phyloP scores from a whole-genome alignment of 495 filamentous ascomycete species.

The Rostrohypoxylon terebratum region DNA sequence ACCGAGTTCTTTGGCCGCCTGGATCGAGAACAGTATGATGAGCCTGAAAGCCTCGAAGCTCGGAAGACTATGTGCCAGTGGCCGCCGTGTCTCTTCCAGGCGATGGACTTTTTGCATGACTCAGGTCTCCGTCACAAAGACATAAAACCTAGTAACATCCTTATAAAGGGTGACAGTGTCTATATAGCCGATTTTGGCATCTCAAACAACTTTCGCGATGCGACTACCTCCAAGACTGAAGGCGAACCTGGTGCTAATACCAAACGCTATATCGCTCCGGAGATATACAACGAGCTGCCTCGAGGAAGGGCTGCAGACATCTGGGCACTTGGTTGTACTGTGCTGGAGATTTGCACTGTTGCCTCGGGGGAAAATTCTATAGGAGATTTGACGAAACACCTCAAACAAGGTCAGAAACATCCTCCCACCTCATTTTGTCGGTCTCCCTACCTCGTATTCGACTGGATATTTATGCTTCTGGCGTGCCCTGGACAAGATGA shows the following conservation, averaged over 20 bases:
- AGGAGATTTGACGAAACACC: background rate
- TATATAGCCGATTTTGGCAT: constrained; percentile 1
- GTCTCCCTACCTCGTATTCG: constrained; percentile 3
- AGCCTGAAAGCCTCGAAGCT: background rate
- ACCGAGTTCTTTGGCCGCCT: background rate
- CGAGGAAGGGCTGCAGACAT: background rate
- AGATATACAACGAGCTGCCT: background rate
- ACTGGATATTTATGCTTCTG: background rate
- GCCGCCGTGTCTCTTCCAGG: constrained; percentile 6
- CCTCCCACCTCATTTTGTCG: background rate
- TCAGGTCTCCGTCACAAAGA: constrained; percentile 1
- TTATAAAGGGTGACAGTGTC: background rate
- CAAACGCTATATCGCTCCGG: background rate
- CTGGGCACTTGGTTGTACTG: background rate
- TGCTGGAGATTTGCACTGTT: constrained; percentile 6
- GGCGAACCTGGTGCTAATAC: background rate
- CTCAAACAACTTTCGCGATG: background rate
- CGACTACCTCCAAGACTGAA: background rate
- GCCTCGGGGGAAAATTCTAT: background rate
- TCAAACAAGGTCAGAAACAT: background rate
- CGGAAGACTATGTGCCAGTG: background rate
- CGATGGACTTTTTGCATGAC: background rate
- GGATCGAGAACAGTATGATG: background rate
- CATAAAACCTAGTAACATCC: constrained; percentile 10
- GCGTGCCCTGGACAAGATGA: background rate